Percentiles rank a stretch among this genome's conserved stretches.
Conservation (phyloP, 352 stramenopile species). For the Phytophthora kernoviae region DNA sequence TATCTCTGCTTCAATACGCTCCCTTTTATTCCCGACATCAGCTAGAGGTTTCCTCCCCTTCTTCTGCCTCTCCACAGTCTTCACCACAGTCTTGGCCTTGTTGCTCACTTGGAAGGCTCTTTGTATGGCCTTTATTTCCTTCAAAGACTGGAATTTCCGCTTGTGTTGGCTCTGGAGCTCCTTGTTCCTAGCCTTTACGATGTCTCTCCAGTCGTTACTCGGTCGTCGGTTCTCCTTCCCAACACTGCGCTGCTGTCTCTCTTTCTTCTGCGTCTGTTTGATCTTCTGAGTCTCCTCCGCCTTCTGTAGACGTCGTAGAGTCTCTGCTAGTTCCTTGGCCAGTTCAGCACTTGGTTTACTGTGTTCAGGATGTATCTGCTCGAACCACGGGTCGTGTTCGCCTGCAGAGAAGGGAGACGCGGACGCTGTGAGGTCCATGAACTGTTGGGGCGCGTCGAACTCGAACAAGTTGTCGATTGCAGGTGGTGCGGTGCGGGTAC, state of each 20-base stretch:
- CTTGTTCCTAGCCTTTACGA: conserved; percentile 9
- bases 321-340: conserved; percentile 32
- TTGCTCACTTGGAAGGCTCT: conserved; percentile 30
- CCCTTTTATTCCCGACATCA: conserved; percentile 22
- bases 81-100: conserved; percentile 3
- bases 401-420: conserved; percentile 9
- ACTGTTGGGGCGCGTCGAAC: conserved; percentile 72
- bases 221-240: conserved; percentile 46
- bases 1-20: too few relatives aligned
- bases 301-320: conserved; percentile 2
- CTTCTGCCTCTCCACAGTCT: background rate
- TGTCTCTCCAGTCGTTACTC: conserved; percentile 14
- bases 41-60: conserved; percentile 16
- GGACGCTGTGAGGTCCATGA: conserved; percentile 53
- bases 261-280: conserved; percentile 23
- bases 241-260: conserved; percentile 7
- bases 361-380: conserved; percentile 55
- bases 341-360: conserved; percentile 64
- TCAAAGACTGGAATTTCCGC: conserved; percentile 24
- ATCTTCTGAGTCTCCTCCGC: conserved; percentile 21
- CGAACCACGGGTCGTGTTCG: conserved; percentile 72
- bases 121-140: conserved; percentile 22
- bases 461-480: conserved; percentile 68
- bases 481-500: background rate
- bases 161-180: conserved; percentile 7